Conservation (phyloP, 495 filamentous ascomycete species). For the Hypoxylon perforatum region DNA sequence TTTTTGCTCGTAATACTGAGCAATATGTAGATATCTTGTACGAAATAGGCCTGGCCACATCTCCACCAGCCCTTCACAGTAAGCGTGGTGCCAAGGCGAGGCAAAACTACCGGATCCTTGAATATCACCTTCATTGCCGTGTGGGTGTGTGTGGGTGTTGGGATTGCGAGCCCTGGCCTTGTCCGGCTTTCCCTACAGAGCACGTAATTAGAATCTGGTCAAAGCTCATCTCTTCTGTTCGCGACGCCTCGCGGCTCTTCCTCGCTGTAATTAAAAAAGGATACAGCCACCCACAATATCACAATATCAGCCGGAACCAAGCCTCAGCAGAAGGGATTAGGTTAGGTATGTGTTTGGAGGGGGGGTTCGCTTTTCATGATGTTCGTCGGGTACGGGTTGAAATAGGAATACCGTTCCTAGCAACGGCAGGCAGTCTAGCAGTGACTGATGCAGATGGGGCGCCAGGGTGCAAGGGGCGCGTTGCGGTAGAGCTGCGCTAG, state of each 20-base stretch:
- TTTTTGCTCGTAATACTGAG: slow-evolving; percentile 9
- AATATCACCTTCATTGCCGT: slow-evolving; percentile 39
- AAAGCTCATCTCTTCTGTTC: slow-evolving; percentile 11
- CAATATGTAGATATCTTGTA: slow-evolving; percentile 10
- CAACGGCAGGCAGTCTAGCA: slow-evolving; percentile 2
- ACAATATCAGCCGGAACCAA: slow-evolving; percentile 16
- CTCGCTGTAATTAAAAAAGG: slow-evolving; percentile 53
- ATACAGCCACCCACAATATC: slow-evolving; percentile 20
- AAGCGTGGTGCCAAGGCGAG: slow-evolving; percentile 44
- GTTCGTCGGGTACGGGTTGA: slow-evolving; percentile 28
- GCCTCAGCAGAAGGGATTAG: slow-evolving; percentile 1
- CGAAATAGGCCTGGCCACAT: slow-evolving; percentile 10
- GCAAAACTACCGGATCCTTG: slow-evolving; percentile 35
- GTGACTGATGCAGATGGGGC: slow-evolving; percentile 27
- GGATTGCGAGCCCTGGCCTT: slow-evolving; percentile 15
- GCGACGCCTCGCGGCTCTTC: slow-evolving; percentile 50
- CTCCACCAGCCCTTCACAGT: slow-evolving; percentile 29
- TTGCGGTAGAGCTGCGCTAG: slow-evolving; percentile 38
- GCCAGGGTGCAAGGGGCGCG: slow-evolving; percentile 40
- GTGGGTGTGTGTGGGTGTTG: slow-evolving; percentile 21
- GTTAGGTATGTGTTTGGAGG: no score
- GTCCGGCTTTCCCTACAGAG: slow-evolving; percentile 16
- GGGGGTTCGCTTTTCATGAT: slow-evolving; percentile 17
- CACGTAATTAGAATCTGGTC: not conserved
- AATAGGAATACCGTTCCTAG: slow-evolving; percentile 21